Evolutionary conservation across 2,329 filamentous ascomycete species (phyloP).

Genomic region (Trichoderma sp.): DNA sequence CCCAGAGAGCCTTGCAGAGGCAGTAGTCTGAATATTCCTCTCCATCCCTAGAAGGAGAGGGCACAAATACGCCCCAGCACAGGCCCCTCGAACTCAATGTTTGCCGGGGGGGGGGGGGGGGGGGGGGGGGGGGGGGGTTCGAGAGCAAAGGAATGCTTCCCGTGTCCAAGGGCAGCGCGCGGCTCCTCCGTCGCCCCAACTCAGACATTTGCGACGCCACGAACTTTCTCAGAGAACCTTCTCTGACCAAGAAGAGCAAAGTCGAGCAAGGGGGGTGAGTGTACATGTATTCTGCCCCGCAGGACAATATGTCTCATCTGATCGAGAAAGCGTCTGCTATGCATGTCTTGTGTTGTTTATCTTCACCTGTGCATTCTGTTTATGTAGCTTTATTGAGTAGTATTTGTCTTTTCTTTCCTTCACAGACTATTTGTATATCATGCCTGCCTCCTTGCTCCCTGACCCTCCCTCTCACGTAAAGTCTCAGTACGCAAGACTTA

Average conservation of each 20-base stretch:
- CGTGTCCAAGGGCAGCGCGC: constrained; percentile 19
- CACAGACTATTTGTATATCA: constrained; percentile 9
- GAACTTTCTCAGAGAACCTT: background rate
- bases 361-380: background rate
- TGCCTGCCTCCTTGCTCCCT: background rate
- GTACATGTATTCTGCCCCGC: background rate
- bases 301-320: background rate
- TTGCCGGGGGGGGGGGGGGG: background rate
- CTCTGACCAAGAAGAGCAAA: background rate
- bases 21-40: background rate
- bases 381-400: background rate
- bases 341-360: constrained; percentile 1
- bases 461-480: background rate
- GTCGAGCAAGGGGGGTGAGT: background rate
- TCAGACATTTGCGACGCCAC: constrained; percentile 18
- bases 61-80: background rate
- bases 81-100: background rate
- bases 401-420: no score
- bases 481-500: background rate
- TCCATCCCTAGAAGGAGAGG: background rate
- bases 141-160: constrained; percentile 19
- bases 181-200: background rate
- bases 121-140: background rate
- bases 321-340: constrained; percentile 7
- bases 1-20: background rate